Percentiles rank a stretch among this genome's conserved stretches.
These are phyloP conservation scores for Orbilia blumenaviensis DNA, from an alignment of 2,329 filamentous ascomycete genomes.

Conservation along the genomic window DNA sequence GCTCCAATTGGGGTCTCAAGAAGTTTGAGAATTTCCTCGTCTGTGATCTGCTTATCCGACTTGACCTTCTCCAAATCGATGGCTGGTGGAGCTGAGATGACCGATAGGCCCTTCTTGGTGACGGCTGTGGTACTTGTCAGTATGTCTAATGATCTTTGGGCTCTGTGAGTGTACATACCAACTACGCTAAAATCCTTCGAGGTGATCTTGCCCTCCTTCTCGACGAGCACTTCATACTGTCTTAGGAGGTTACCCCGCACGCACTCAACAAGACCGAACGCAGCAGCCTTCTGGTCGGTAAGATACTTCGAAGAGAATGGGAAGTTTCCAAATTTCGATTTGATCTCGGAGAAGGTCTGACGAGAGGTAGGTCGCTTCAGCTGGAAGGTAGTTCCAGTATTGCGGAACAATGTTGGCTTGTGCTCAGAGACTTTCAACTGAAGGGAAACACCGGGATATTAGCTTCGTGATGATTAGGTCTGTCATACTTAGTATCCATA, in stretches of 20 bases:
- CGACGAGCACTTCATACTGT: slow-evolving; percentile 94
- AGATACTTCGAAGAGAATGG: slow-evolving; percentile 97
- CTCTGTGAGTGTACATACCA: slow-evolving; percentile 76
- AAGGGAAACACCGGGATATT: background rate
- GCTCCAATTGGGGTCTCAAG: slow-evolving; percentile 82
- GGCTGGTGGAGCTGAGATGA: slow-evolving; percentile 78
- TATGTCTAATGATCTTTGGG: background rate
- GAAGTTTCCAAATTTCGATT: slow-evolving; percentile 97
- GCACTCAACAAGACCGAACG: slow-evolving; percentile 96
- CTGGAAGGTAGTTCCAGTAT: slow-evolving; percentile 88
- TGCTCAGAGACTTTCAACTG: slow-evolving; percentile 47
- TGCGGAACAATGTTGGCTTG: slow-evolving; percentile 83
- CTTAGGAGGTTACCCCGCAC: slow-evolving; percentile 91
- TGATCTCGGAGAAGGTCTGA: slow-evolving; percentile 89
- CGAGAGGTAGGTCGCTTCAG: slow-evolving; percentile 94
- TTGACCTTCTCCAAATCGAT: slow-evolving; percentile 84
- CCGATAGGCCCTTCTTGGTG: slow-evolving; percentile 95
- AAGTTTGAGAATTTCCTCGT: slow-evolving; percentile 94
- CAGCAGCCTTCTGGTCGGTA: slow-evolving; percentile 92
- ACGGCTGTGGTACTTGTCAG: slow-evolving; percentile 71
- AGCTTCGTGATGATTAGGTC: background rate
- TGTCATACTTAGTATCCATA: background rate
- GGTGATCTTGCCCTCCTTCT: slow-evolving; percentile 87
- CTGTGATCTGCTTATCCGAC: slow-evolving; percentile 96
- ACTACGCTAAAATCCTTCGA: slow-evolving; percentile 88